These are phyloP conservation scores for Sporisorium scitamineum DNA, from an alignment of 1,284 basidiomycete species.

Conservation along the genomic window DNA sequence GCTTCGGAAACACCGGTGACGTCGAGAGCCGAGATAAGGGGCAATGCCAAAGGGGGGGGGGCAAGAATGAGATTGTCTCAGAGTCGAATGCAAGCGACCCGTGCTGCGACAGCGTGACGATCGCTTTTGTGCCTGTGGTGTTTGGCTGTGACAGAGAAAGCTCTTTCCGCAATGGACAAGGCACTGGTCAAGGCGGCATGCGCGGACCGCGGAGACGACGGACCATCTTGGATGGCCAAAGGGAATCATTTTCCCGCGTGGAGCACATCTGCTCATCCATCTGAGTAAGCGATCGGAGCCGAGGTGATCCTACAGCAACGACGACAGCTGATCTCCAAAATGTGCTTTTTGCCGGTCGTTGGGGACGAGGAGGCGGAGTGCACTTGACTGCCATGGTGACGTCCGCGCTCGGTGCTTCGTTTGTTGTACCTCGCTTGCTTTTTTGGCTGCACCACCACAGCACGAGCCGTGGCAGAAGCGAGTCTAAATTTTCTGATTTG, in stretches of 20 bases:
- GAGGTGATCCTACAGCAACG: neutral
- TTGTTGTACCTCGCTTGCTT: constrained; percentile 5
- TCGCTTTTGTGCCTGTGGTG: neutral
- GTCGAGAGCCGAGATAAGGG: neutral
- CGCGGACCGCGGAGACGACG: too few relatives aligned
- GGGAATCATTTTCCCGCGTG: neutral
- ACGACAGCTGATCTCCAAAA: constrained; percentile 7
- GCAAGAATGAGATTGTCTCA: neutral
- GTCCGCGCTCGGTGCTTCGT: too few relatives aligned
- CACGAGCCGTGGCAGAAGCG: too few relatives aligned
- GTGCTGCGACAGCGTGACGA: neutral
- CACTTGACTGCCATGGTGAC: too few relatives aligned
- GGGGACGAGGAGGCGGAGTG: neutral
- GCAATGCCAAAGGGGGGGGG: neutral
- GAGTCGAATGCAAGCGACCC: neutral
- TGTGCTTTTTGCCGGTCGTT: neutral
- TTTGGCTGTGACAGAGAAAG: neutral
- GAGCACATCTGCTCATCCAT: neutral
- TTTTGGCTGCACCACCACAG: neutral
- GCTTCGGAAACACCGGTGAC: neutral
- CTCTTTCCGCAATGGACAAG: constrained; percentile 4
- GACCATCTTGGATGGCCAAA: neutral
- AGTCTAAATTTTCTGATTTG: too few relatives aligned
- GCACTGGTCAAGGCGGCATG: neutral
- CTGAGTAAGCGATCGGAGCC: neutral